Base-by-base conservation (phyloP, 225 moss, liverwort and hornwort genomes). In the Takakia lepidozioides region DNA sequence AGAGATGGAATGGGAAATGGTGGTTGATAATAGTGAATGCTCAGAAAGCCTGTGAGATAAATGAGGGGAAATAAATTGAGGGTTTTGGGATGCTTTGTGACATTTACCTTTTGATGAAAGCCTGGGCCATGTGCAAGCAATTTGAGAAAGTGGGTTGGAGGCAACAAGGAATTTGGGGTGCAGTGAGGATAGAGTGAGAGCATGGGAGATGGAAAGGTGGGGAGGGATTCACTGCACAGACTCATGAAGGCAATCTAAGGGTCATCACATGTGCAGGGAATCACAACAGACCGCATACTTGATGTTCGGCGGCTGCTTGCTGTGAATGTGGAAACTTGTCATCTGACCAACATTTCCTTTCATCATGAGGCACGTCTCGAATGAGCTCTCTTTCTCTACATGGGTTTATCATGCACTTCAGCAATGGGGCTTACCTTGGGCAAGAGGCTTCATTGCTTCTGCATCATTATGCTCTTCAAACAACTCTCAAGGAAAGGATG, bases 301-400 rank as follows among this genome's bases (percentile, higher is more conserved):
- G 82, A 82, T 67, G 73, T 82, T 43, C 77, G 82, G 40, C 70
- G 82, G 29, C 58, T 82, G 42, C 77, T 82, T 3, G 70, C 77
- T 40, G 82, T 82, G 27, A 76, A 82, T 44, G 73, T 82, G 15
- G 77, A 82, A 51, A 82, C 82, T 17, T 82, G 82, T 43, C 73
- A 82, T 19, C 48, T 82, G 27, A 77, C 82, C 21, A 82, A 77
- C 67, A 72, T 62, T 40, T 77, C 73, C 7, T 82, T 77, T 28
- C 46, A 66, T 57, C 82, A 82, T 48, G 82, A 82, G 77, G 82
- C 58, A 68, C 51, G 50, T 51, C 15, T 11, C 27, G 64, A 19
- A 26, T 16, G 0, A 2, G 32, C 13, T 52, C 13, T 29, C 35
- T 35, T 19, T 19, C 1, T n/a, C n/a, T n/a, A n/a, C n/a, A n/a